A percentile compares a stretch with the other conserved stretches of the same genome.
These are phyloP conservation scores for Fraxinus paxiana DNA, from an alignment of 305 asterid genomes.

Conservation along the genomic window DNA sequence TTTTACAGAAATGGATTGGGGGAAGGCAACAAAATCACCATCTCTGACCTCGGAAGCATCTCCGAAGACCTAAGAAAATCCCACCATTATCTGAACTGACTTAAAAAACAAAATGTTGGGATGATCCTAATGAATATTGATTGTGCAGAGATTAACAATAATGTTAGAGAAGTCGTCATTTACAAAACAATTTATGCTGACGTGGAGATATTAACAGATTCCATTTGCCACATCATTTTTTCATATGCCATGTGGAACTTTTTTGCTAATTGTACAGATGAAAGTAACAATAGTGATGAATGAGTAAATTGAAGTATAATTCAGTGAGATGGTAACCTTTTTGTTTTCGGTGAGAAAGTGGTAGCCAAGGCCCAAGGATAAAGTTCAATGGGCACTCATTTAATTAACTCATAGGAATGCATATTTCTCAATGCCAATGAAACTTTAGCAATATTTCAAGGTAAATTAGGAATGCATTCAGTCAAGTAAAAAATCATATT, in stretches of 20 bases:
- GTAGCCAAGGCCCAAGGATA: not conserved
- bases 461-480: not conserved
- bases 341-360: not conserved
- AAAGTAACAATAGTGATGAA: not conserved
- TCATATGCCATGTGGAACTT: not conserved
- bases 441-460: not conserved
- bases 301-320: not conserved
- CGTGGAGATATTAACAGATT: not conserved
- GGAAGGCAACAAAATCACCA: constrained; percentile 50
- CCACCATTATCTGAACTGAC: constrained; percentile 29
- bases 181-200: not conserved
- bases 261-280: not conserved
- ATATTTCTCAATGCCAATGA: not conserved
- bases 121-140: not conserved
- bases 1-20: constrained; percentile 61
- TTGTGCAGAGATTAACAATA: not conserved
- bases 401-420: too few relatives aligned
- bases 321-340: not conserved
- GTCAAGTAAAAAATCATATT: too few relatives aligned
- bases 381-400: not conserved
- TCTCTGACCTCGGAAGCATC: constrained; percentile 67
- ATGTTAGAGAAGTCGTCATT: not conserved
- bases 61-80: constrained; percentile 62
- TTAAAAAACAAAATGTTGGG: not conserved
- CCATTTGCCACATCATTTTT: not conserved